Percentiles rank a stretch among this genome's conserved stretches.
Conservation (phyloP, 2,329 filamentous ascomycete genomes). For the Clonostachys rhizophaga region DNA sequence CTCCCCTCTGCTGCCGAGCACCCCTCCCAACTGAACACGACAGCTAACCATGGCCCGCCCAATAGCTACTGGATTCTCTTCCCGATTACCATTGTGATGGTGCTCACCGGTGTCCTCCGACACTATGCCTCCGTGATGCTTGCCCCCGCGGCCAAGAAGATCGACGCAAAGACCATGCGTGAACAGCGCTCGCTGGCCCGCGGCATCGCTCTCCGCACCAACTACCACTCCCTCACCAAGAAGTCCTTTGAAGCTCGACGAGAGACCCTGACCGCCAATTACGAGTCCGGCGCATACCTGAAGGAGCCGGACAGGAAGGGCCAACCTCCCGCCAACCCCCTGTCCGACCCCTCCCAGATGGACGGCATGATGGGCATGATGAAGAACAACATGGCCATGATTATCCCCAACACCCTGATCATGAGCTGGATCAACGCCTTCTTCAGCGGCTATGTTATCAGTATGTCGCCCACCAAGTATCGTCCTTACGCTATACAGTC, state of each 20-base stretch:
- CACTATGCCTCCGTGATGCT: constrained; percentile 96
- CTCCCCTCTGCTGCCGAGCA: neutral
- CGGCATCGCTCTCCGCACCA: constrained; percentile 78
- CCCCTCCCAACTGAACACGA: neutral
- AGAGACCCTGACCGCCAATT: constrained; percentile 73
- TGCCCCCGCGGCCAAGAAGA: constrained; percentile 77
- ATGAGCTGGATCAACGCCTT: constrained; percentile 99
- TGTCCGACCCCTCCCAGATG: constrained; percentile 94
- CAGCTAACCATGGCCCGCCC: constrained; percentile 8
- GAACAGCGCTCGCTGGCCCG: constrained; percentile 84
- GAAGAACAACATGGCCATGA: constrained; percentile 99
- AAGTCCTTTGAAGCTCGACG: constrained; percentile 77
- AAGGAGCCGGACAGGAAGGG: constrained; percentile 85
- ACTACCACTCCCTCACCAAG: constrained; percentile 74
- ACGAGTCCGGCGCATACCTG: constrained; percentile 80
- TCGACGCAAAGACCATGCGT: constrained; percentile 69
- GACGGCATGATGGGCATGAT: constrained; percentile 99
- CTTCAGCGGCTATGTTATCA: constrained; percentile 96
- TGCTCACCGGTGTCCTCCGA: constrained; percentile 89
- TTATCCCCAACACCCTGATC: constrained; percentile 96
- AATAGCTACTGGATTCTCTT: constrained; percentile 96
- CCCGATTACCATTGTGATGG: constrained; percentile 97
- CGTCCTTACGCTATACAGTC: neutral
- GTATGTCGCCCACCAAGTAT: constrained; percentile 38
- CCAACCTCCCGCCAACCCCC: constrained; percentile 86